These are phyloP conservation scores for Auriscalpium vulgare DNA, from an alignment of 768 basidiomycete genomes.

Conservation along the genomic window DNA sequence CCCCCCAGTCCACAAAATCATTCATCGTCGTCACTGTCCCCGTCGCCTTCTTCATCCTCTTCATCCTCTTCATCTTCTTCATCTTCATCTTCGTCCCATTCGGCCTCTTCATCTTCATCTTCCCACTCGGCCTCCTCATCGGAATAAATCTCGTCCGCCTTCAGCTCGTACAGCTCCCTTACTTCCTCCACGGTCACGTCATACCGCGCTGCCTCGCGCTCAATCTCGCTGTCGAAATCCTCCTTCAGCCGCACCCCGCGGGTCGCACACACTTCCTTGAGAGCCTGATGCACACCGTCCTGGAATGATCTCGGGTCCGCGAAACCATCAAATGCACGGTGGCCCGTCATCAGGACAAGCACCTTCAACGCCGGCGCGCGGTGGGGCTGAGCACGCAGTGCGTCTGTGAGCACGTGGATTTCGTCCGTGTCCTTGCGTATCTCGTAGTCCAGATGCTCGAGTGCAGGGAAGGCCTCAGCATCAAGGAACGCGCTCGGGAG, in stretches of 20 bases:
- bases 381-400: neutral
- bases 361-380: neutral
- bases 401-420: neutral
- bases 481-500: neutral
- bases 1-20: no score
- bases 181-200: neutral
- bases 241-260: neutral
- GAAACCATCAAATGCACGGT: neutral
- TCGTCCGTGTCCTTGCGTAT: neutral
- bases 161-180: neutral
- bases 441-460: neutral
- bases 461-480: neutral
- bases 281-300: neutral
- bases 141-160: neutral
- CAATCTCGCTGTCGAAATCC: neutral
- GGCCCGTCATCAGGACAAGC: neutral
- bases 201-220: neutral
- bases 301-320: neutral
- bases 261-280: neutral
- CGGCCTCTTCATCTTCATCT: neutral
- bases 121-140: neutral
- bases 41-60: neutral
- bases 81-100: neutral
- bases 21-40: neutral
- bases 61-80: neutral